A percentile compares a stretch with the other conserved stretches of the same genome.
Evolutionary conservation across 129 eudicot genomes (phyloP).

Genomic region (Calendula officinalis): DNA sequence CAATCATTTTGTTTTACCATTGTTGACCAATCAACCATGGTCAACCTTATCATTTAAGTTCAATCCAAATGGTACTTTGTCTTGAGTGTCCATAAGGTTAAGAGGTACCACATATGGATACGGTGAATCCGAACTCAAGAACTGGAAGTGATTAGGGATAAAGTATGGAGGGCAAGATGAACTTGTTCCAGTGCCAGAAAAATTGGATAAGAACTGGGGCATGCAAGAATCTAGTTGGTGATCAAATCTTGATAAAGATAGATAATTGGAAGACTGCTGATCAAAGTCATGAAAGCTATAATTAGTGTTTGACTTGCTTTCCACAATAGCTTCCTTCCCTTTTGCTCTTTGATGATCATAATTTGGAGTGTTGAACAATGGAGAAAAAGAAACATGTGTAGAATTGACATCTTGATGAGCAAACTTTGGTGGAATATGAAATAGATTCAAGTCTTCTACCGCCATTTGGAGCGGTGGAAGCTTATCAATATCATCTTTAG

Average conservation of each 20-base stretch:
- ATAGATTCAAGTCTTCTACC: conserved; percentile 39
- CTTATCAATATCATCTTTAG: conserved; percentile 60
- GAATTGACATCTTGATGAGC: conserved; percentile 22
- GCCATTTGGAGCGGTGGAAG: conserved; percentile 78
- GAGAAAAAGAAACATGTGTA: conserved; percentile 30
- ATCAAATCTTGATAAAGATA: conserved; percentile 53
- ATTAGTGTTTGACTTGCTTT: conserved; percentile 30
- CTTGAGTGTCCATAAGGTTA: conserved; percentile 31
- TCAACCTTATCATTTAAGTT: conserved; percentile 32
- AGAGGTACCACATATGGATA: conserved; percentile 31
- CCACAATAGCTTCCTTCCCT: conserved; percentile 28
- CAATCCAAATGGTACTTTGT: conserved; percentile 26
- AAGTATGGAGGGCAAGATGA: conserved; percentile 34
- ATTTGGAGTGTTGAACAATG: conserved; percentile 20
- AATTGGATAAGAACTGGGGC: conserved; percentile 37
- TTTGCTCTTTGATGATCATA: conserved; percentile 19
- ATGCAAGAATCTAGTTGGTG: conserved; percentile 24
- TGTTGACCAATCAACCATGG: conserved; percentile 3
- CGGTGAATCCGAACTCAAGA: conserved; percentile 37
- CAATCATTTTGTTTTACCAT: background rate
- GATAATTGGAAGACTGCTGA: conserved; percentile 39
- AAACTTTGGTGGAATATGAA: conserved; percentile 29
- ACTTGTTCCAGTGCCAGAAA: conserved; percentile 25
- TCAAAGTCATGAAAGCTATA: conserved; percentile 31
- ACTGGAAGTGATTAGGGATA: conserved; percentile 36